phyloP scores from a whole-genome alignment of 352 stramenopile species.

The Plasmopara halstedii region DNA sequence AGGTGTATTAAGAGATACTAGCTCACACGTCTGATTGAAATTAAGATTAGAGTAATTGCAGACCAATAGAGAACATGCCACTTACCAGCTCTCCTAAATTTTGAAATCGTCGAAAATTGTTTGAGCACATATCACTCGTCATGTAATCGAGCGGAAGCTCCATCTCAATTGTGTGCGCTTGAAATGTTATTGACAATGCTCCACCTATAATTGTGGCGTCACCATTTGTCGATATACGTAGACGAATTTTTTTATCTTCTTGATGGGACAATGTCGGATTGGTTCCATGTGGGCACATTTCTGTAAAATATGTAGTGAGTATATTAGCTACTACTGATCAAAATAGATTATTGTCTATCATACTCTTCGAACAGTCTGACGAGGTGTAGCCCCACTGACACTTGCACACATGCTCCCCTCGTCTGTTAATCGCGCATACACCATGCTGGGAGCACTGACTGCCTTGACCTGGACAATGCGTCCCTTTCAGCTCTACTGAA shows the following conservation, averaged over 20 bases:
- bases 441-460: constrained; percentile 72
- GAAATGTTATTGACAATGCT: constrained; percentile 51
- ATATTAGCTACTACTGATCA: constrained; percentile 2
- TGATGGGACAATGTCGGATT: constrained; percentile 35
- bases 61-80: neutral
- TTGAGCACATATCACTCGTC: constrained; percentile 48
- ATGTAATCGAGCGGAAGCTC: constrained; percentile 42
- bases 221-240: constrained; percentile 22
- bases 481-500: constrained; percentile 18
- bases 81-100: constrained; percentile 55
- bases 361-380: constrained; percentile 57
- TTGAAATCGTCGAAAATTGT: constrained; percentile 61
- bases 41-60: neutral
- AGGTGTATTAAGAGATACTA: constrained; percentile 23
- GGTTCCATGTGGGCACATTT: constrained; percentile 63
- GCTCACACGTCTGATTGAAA: constrained; percentile 27
- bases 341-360: too few relatives aligned
- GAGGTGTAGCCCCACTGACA: constrained; percentile 65
- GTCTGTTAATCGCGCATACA: constrained; percentile 51
- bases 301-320: constrained; percentile 15
- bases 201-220: constrained; percentile 22
- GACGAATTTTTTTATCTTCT: constrained; percentile 44
- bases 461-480: constrained; percentile 41
- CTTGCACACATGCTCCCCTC: constrained; percentile 65
- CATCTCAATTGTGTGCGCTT: constrained; percentile 61